Base-by-base conservation (phyloP, 257 asterid genomes). In the Penstemon barbatus region DNA sequence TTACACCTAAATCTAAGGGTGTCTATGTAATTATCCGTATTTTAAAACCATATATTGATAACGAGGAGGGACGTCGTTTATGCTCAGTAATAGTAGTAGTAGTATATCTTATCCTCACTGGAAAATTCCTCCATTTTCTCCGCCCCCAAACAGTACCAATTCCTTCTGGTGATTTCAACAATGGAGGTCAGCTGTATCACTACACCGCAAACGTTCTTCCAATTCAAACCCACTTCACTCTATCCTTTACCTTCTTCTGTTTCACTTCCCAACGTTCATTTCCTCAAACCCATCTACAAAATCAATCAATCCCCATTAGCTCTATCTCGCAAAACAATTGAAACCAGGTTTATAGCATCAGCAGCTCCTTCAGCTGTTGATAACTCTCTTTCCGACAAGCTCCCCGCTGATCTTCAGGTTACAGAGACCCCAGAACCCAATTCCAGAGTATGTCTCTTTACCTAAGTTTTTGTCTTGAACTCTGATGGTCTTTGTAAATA, bases 401-500 rank as follows among this genome's bases (percentile, higher is more conserved):
- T 92, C 52, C 97, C 97, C 0, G 96, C 95, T 75, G 96, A 85
- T 71, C 71, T 92, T 41, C 77, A 82, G 51, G 87, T 92, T 54
- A 82, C 91, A 8, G 89, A 88, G 73, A 85, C 85, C 48, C 84
- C 75, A 1, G 95, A 88, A 64, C 89, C 93, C 57, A 79, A 90
- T 78, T 92, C 96, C 6, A 85, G 93, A 75, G 98, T 92, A 63
- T 45, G 91, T 69, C 45, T 50, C 4, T 12, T 74, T 8, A 25
- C 53, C 11, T 57, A 33, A 19, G 33, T 15, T 0, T 56, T 19
- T 25, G 42, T 57, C 10, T 3, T 33, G 7, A 36, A 55, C 5
- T 7, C 61, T 38, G 8, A 25, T 25, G 33, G 33, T 25, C 33
- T 25, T 1, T 58, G 12, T 59, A 38, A 25, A 58, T 33, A 1